Evolutionary conservation across 768 basidiomycete species (phyloP).

Genomic region (Jaapia argillacea): DNA sequence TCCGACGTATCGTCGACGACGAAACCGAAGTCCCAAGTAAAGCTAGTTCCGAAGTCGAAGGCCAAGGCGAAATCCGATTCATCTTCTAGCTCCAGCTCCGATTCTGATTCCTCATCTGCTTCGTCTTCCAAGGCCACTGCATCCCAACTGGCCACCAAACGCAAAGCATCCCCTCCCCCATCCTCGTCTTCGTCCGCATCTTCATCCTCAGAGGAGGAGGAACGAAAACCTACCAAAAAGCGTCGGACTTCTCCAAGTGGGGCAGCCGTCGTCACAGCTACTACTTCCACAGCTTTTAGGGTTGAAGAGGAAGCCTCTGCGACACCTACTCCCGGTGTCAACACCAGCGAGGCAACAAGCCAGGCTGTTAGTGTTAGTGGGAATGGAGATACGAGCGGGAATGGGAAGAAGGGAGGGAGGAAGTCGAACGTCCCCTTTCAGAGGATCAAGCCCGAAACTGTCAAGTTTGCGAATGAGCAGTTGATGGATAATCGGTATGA

Average conservation of each 20-base stretch:
- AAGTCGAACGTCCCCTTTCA: conserved; percentile 63
- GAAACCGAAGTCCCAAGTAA: conserved; percentile 3
- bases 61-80: conserved; percentile 16
- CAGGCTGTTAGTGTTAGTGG: background rate
- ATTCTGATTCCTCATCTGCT: conserved; percentile 17
- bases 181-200: conserved; percentile 4
- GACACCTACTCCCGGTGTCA: background rate
- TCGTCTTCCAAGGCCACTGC: too few species aligned
- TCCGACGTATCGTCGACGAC: conserved; percentile 15
- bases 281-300: conserved; percentile 13
- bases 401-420: conserved; percentile 23
- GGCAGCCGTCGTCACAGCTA: conserved; percentile 35
- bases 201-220: conserved; percentile 6
- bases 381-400: conserved; percentile 7
- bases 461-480: conserved; percentile 35
- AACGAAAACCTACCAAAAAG: conserved; percentile 41
- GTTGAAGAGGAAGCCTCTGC: background rate
- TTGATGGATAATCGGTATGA: conserved; percentile 72
- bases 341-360: too few species aligned
- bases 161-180: too few species aligned
- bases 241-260: conserved; percentile 45
- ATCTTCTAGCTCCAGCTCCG: conserved; percentile 11
- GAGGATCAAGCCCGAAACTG: conserved; percentile 59
- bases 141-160: too few species aligned
- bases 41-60: conserved; percentile 17